Evolutionary conservation across 352 stramenopile species (phyloP), one percentile per base, ranked within the genome.

Genomic region (Phytopythium mirpurense): DNA sequence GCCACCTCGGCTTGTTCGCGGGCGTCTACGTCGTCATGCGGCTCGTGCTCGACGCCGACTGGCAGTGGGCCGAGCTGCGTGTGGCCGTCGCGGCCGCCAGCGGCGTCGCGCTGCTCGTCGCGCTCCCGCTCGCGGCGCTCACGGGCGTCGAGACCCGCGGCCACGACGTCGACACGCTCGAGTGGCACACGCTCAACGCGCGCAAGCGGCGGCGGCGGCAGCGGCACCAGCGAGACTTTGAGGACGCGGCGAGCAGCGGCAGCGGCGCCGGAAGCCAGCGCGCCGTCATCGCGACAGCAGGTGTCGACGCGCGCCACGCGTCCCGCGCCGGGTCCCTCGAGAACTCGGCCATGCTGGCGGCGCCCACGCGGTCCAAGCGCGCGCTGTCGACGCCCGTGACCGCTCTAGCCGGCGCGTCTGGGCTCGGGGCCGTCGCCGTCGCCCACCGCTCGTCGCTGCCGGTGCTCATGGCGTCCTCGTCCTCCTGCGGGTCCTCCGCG

Each of bases 1-100:
- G 70, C 9, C 63, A 78, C 40, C 52, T 78, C 5, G 72, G 69
- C 11, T 73, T 71, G 47, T 75, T 79, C 44, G 38, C 61, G 23
- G 72, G 72, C 31, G 57, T 63, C 12, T 75, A 75, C 37, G 45
- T 59, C 3, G 59, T 68, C 18, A 56, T 81, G 23, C 49, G 59
- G 9, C 46, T 65, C 14, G 57, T 74, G 46, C 50, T 52, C 7
- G 54, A 70, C 10, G 19, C 47, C 43, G 48, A 44, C 27, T 65
- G 65, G 66, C 47, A 41, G 36, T 72, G 58, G 60, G 47, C 68
- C 24, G 50, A 72, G 16, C 59, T 75, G 11, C 57, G 55, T 10
- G 35, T 70, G 32, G 62, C 63, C 57, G 40, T 74, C 8, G 56
- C 53, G 26, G 38, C 55, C 0, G 63, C 53, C 38, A 62, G 62